Conservation (phyloP, 805 yeast genomes). For the Saccharomyces paradoxus region DNA sequence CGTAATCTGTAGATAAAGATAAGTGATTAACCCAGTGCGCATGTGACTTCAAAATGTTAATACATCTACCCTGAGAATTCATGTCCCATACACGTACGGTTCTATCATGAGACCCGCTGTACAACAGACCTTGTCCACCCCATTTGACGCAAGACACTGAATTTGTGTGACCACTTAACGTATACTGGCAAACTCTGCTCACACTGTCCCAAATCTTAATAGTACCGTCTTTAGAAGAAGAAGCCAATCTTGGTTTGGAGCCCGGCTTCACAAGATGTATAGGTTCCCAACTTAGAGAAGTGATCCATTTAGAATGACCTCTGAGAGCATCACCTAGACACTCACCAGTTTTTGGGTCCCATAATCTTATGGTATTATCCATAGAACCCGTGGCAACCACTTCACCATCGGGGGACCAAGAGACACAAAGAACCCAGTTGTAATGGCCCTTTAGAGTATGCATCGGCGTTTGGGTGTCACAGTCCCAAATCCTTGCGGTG, state of each 20-base stretch:
- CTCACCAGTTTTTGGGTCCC: constrained; percentile 75
- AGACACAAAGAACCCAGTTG: constrained; percentile 88
- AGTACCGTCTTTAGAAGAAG: constrained; percentile 89
- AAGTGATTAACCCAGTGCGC: constrained; percentile 98
- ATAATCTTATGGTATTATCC: constrained; percentile 82
- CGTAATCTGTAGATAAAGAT: constrained; percentile 85
- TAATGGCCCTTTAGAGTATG: constrained; percentile 74
- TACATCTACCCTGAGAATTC: constrained; percentile 63
- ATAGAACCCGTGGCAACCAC: constrained; percentile 91
- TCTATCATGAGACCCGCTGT: constrained; percentile 90
- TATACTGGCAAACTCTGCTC: constrained; percentile 53
- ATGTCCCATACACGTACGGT: constrained; percentile 86
- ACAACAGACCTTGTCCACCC: constrained; percentile 83
- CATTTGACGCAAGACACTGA: constrained; percentile 94
- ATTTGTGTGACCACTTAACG: constrained; percentile 80
- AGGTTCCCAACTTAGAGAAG: constrained; percentile 91
- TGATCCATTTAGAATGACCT: constrained; percentile 88
- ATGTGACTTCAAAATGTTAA: constrained; percentile 75
- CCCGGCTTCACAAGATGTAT: constrained; percentile 65
- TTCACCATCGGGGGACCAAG: constrained; percentile 88
- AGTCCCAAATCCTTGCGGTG: constrained; percentile 95
- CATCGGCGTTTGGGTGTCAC: constrained; percentile 87
- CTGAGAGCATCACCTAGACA: constrained; percentile 62
- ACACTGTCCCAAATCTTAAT: constrained; percentile 83
- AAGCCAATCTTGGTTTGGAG: constrained; percentile 62